Evolutionary conservation across 2,329 filamentous ascomycete genomes (phyloP), one percentile per base, ranked within the genome.

Genomic region (Diaporthe caulivora): DNA sequence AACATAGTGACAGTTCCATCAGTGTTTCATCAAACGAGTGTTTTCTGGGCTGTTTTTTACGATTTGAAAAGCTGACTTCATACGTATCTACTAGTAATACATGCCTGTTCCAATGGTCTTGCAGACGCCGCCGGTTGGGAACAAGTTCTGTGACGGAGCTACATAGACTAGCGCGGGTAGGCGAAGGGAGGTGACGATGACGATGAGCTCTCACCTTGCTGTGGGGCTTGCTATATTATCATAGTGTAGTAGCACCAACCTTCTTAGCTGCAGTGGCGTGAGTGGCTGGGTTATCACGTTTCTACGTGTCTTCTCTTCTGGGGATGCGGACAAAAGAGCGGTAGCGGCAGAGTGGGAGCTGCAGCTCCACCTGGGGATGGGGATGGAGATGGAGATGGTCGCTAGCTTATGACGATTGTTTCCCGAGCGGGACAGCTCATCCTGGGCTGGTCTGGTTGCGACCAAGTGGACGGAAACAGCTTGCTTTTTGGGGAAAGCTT

Each of bases 361-460:
- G 40, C 17, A 67, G 44, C 29, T 67, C 44, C 47, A 53, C 26
- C 47, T 67, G 62, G 31, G 44, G 40, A 62, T 47, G 60, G 60
- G 31, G 60, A 65, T 37, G 29, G 31, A 62, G 40, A 62, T 62
- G 62, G 62, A 49, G 62, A 65, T 51, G 62, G 62, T 51, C 44
- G 44, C 21, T 67, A 53, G 62, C 62, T 67, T n/a, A 53, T 40
- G 62, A 67, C 62, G 62, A 67, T 53, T 67, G 44, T 67, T 67
- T 67, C 62, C 62, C 31, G 15, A 10, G 11, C 31, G 44, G 62
- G 44, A 51, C 26, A 53, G 31, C 47, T 53, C 24, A 40, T 67
- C 62, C 62, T 29, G 29, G 29, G 57, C 24, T 44, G 37, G 15
- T 37, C 57, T 67, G 62, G 47, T 53, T 21, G 31, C 24, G 62